phyloP scores from a whole-genome alignment of 139 green algal species.

The Mesostigma viride region DNA sequence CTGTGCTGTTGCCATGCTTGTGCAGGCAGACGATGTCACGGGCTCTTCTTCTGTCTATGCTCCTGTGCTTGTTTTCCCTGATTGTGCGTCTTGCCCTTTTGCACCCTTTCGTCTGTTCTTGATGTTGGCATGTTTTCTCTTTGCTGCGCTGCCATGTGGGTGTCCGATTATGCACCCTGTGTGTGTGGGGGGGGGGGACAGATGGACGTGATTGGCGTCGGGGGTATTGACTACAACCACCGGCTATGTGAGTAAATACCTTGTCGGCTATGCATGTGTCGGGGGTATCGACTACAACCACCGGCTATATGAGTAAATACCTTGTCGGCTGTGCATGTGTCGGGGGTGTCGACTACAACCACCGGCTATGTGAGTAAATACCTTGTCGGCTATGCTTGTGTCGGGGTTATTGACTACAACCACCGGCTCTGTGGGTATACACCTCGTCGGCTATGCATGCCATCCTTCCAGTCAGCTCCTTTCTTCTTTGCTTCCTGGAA shows the following conservation, averaged over 20 bases:
- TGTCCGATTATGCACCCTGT: too few species aligned
- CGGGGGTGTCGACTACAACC: constrained; percentile 58
- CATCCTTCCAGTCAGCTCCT: too few species aligned
- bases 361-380: constrained; percentile 46
- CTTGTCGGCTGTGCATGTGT: background rate
- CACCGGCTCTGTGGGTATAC: constrained; percentile 47
- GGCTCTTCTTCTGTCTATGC: too few species aligned
- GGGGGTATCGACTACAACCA: constrained; percentile 62
- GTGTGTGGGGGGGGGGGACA: constrained; percentile 5
- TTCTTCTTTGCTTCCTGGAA: too few species aligned
- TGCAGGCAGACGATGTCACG: too few species aligned
- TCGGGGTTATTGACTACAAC: constrained; percentile 57
- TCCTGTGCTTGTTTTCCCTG: too few species aligned
- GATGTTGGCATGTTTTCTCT: too few species aligned
- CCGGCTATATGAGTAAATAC: constrained; percentile 41
- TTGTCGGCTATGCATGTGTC: background rate
- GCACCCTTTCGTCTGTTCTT: too few species aligned
- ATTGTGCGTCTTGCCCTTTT: too few species aligned
- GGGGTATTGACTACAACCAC: constrained; percentile 78
- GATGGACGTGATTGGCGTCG: constrained; percentile 92
- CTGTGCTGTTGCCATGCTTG: too few species aligned
- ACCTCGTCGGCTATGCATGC: background rate
- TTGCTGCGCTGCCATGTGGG: too few species aligned
- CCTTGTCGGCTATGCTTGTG: background rate
- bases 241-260: constrained; percentile 41